Evolutionary conservation across 2,329 filamentous ascomycete species (phyloP).

Genomic region (Paramyrothecium roridum): DNA sequence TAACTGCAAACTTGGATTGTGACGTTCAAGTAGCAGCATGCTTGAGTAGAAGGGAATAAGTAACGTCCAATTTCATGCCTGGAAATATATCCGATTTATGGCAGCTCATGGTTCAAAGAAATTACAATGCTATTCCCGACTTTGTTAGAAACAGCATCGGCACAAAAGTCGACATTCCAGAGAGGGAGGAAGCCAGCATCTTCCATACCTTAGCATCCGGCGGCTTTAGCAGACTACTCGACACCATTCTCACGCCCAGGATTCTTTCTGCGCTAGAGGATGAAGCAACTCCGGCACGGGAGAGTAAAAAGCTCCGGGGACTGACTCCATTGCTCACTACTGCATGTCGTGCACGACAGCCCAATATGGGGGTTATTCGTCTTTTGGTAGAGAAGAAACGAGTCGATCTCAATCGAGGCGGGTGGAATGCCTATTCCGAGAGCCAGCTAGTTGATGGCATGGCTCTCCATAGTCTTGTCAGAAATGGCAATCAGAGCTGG

Average conservation of each 20-base stretch:
- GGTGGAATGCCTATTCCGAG: background rate
- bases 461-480: background rate
- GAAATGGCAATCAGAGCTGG: background rate
- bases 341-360: background rate
- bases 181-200: too few species aligned
- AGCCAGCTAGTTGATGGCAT: background rate
- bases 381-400: slow-evolving; percentile 1
- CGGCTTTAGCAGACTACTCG: background rate
- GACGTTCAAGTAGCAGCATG: background rate
- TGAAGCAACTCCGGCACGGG: background rate
- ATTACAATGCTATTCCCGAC: background rate
- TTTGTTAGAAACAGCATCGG: background rate
- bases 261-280: background rate
- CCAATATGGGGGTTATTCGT: background rate
- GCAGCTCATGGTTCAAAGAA: background rate
- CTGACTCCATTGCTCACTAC: background rate
- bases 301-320: too few species aligned
- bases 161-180: too few species aligned
- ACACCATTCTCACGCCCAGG: background rate
- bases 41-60: background rate
- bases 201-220: background rate
- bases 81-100: background rate
- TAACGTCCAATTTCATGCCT: background rate
- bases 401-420: background rate
- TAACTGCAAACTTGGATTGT: background rate